Evolutionary conservation across 192 early-diverging fungal genomes (phyloP).

Genomic region (Podochytrium sp.): DNA sequence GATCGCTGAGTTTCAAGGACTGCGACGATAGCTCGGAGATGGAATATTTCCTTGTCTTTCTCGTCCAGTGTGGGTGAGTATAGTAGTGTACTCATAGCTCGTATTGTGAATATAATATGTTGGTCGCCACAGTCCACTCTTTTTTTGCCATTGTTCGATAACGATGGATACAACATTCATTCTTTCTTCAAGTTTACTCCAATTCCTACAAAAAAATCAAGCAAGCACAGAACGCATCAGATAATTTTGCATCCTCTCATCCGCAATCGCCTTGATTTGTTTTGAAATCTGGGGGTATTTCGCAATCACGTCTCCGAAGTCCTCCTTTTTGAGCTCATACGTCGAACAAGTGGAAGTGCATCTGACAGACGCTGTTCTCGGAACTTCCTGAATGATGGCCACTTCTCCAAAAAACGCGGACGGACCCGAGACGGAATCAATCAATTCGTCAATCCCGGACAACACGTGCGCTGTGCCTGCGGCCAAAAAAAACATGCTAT

Average conservation of each 20-base stretch:
- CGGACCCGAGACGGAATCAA: conserved; percentile 43
- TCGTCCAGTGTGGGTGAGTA: too few relatives aligned
- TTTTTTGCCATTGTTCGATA: too few relatives aligned
- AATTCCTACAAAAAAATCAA: too few relatives aligned
- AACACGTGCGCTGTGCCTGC: conserved; percentile 50
- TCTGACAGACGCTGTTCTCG: conserved; percentile 48
- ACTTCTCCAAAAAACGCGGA: conserved; percentile 60
- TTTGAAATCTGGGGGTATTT: conserved; percentile 40
- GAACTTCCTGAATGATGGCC: conserved; percentile 53
- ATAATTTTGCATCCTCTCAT: conserved; percentile 50
- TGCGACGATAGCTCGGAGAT: too few relatives aligned
- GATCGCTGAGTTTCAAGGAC: too few relatives aligned
- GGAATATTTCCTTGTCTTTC: too few relatives aligned
- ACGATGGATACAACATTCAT: too few relatives aligned
- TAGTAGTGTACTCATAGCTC: too few relatives aligned
- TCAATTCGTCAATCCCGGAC: conserved; percentile 46
- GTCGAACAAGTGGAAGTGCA: conserved; percentile 43
- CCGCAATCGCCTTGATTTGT: conserved; percentile 41
- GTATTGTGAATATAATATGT: too few relatives aligned
- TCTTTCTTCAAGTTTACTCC: too few relatives aligned
- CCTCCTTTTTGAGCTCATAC: conserved; percentile 33
- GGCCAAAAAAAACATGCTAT: conserved; percentile 61
- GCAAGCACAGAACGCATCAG: conserved; percentile 55
- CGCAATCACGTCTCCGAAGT: conserved; percentile 35
- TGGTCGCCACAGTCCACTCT: too few relatives aligned